Evolutionary conservation across 192 early-diverging fungal genomes (phyloP), one percentile per base, ranked within the genome.

Genomic region (Backusella parvicylindrica): DNA sequence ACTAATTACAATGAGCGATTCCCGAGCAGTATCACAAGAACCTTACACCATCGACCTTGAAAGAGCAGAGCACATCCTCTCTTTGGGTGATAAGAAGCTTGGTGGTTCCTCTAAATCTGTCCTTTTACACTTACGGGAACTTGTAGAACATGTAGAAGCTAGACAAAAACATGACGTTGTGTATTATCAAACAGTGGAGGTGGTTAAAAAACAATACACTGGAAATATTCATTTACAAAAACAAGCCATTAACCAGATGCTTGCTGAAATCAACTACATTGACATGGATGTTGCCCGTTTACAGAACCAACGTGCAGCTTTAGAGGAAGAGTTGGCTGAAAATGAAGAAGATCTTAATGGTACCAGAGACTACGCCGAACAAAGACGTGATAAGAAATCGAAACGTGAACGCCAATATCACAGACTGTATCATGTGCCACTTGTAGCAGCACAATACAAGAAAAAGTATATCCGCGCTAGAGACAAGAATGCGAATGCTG

Each of bases 381-480:
- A 72, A 32, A 43, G 76, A 13, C 56, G 70, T 13, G 49, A 72
- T 13, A 77, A 77, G 35, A 66, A 72, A 30, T 72, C 71, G 26
- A 77, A 72, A 21, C 41, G 76, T 56, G 76, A 77, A 32, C 33
- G 36, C 15, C 76, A 77, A 40, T 77, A 77, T 23, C 71, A 77
- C 41, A 64, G 56, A 71, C 64, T 72, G 3, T 77, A 77, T 40
- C 32, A 66, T 77, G 64, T 77, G 33, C 76, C 76, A 15, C 23
- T 77, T 18, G 65, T 77, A 4, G 64, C 70, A 1, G 53, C 64
- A 6, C 71, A 77, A 30, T 68, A 33, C 37, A 53, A 77, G 36
- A 77, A 77, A 18, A 77, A 77, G n/a, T 77, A 77, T 66, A 37
- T 72, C 21, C 70, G 76, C 0, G 76, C 76, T 15, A 63, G 70